A percentile compares a stretch with the other conserved stretches of the same genome.
Evolutionary conservation across 2,329 filamentous ascomycete genomes (phyloP).

Genomic region (Ophiostoma pallidulum): DNA sequence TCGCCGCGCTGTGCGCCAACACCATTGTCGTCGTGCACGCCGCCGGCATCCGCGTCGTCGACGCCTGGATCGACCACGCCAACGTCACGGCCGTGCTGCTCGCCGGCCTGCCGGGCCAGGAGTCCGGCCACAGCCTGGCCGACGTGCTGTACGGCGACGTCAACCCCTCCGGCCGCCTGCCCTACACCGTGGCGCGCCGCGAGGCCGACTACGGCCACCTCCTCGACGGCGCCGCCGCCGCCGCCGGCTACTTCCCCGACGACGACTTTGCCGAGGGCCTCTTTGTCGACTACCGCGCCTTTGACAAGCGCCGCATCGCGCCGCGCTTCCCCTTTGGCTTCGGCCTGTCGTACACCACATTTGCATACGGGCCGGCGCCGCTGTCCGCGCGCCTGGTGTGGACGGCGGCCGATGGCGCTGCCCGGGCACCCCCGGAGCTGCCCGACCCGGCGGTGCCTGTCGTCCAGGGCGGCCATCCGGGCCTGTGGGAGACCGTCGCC

Average conservation of each 20-base stretch:
- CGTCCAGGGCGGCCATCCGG: slow-evolving; percentile 14
- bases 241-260: slow-evolving; percentile 39
- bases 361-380: too few relatives aligned
- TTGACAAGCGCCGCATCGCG: slow-evolving; percentile 52
- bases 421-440: slow-evolving; percentile 32
- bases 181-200: slow-evolving; percentile 36
- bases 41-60: slow-evolving; percentile 38
- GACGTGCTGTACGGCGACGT: slow-evolving; percentile 35
- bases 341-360: slow-evolving; percentile 67
- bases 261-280: slow-evolving; percentile 62
- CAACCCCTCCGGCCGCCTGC: slow-evolving; percentile 34
- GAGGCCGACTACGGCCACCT: slow-evolving; percentile 28
- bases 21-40: slow-evolving; percentile 60
- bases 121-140: slow-evolving; percentile 35
- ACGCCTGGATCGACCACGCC: slow-evolving; percentile 39
- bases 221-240: slow-evolving; percentile 17
- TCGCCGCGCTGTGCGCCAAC: slow-evolving; percentile 42
- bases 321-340: slow-evolving; percentile 71
- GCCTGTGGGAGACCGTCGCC: slow-evolving; percentile 34
- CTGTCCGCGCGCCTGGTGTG: too few relatives aligned
- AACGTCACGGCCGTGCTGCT: slow-evolving; percentile 44
- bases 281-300: slow-evolving; percentile 67
- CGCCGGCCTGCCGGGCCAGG: slow-evolving; percentile 43
- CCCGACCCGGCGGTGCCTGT: slow-evolving; percentile 8
- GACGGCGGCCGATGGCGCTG: too few relatives aligned